Base-by-base conservation (phyloP, 164 flowering plant species). In the Umbellularia californica region DNA sequence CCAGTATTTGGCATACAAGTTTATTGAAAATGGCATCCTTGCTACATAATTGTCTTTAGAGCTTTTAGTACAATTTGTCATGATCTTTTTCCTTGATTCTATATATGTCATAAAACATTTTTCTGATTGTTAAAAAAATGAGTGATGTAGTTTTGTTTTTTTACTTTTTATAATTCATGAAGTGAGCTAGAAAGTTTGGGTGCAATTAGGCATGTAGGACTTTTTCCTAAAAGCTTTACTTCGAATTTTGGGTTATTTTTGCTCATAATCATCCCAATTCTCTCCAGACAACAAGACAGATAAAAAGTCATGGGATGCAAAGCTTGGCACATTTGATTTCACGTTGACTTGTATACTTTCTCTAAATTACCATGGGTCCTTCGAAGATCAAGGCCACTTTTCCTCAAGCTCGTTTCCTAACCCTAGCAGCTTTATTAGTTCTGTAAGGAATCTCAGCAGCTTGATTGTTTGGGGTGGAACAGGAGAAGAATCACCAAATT, bases 381-480 rank as follows among this genome's bases (percentile, higher is more conserved):
- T 82, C 52, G 82, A 76, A 69, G 86, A 78, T 19, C 77, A 68
- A 9, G 79, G 35, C 73, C 73, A 72, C 64, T 82, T 80, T 50
- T 84, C 86, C 79, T 81, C 76, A 41, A 79, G 69, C 70, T 70
- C 41, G 60, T 86, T 95, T 74, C 89, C 87, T 55, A 76, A 77
- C 79, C 87, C 91, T 58, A 78, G 80, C 30, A 80, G 74, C 35
- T 70, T 90, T 69, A 75, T 78, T 73, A 70, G 73, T 79, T 79
- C 81, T 22, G 84, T 83, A 33, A 77, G 74, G 62, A 82, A 83
- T 65, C 89, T 93, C 73, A 84, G 79, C 62, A 87, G 96, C 87
- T 92, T 93, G 97, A 84, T 93, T 72, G 81, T 90, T 47, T 88
- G 88, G 87, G 96, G 98, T 47, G 76, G 72, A 22, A 77, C 81